These are phyloP conservation scores for Myriosclerotinia scirpicola DNA, from an alignment of 2,329 filamentous ascomycete genomes.

Conservation along the genomic window DNA sequence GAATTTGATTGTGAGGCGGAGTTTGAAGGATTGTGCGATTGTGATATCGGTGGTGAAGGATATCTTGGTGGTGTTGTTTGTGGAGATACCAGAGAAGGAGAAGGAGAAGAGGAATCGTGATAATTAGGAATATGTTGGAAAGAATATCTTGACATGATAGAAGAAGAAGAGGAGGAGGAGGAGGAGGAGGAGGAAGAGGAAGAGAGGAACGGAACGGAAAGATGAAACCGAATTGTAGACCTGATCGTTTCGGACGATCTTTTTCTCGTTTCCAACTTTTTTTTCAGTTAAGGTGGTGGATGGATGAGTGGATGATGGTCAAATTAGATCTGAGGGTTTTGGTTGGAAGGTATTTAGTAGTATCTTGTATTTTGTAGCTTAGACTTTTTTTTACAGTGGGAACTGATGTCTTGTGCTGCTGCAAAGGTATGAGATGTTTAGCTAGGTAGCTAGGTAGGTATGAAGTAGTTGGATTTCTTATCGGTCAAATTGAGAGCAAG, in stretches of 20 bases:
- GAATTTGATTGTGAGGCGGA: not conserved
- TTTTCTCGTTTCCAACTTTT: not conserved
- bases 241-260: conserved; percentile 11
- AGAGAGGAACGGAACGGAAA: not conserved
- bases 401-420: no score
- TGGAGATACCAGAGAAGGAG: no score
- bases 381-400: no score
- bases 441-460: no score
- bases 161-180: not conserved
- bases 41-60: not conserved
- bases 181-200: not conserved
- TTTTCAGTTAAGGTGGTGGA: conserved; percentile 9
- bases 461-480: no score
- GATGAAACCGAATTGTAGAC: not conserved
- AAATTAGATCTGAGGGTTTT: no score
- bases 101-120: conserved; percentile 7
- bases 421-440: no score
- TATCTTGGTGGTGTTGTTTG: conserved; percentile 1
- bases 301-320: no score
- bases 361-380: no score
- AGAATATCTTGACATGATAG: conserved; percentile 14
- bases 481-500: no score
- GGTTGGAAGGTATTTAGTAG: no score
- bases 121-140: conserved; percentile 5
- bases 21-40: conserved; percentile 2